These are phyloP conservation scores for Irpex sp. DNA, from an alignment of 1,284 basidiomycete species.

Conservation along the genomic window DNA sequence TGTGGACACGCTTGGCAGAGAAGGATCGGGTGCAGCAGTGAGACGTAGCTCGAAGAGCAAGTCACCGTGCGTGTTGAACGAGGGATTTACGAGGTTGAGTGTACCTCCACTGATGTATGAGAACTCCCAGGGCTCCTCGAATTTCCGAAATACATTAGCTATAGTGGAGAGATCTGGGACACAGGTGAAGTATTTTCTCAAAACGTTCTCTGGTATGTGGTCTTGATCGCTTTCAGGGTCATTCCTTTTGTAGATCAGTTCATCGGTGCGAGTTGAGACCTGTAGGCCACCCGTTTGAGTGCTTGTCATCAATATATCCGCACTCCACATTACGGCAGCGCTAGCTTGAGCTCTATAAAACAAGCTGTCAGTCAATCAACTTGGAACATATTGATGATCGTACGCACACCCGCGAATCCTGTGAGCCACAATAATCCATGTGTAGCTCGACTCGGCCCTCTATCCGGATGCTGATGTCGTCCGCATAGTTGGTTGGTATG, in stretches of 20 bases:
- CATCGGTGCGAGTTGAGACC: no score
- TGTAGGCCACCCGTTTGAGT: no score
- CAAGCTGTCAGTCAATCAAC: not conserved
- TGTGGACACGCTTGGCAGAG: not conserved
- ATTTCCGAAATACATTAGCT: constrained; percentile 22
- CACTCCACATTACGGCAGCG: no score
- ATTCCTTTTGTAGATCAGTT: not conserved
- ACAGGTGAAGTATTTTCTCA: constrained; percentile 20
- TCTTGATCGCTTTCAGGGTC: not conserved
- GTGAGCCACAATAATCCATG: not conserved
- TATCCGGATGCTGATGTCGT: constrained; percentile 17
- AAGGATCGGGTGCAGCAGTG: not conserved
- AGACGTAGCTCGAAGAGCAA: constrained; percentile 30
- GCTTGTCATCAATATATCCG: no score
- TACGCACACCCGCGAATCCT: constrained; percentile 3
- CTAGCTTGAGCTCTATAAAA: no score
- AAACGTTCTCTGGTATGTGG: constrained; percentile 16
- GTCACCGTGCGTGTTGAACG: constrained; percentile 30
- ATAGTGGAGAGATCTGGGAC: constrained; percentile 22
- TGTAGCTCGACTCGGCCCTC: constrained; percentile 17
- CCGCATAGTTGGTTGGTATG: constrained; percentile 19
- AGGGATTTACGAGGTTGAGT: constrained; percentile 27
- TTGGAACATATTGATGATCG: not conserved
- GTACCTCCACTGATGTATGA: constrained; percentile 23
- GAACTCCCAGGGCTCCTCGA: constrained; percentile 29